Conservation (phyloP, 441 rosid species). For the Populus hybrid region DNA sequence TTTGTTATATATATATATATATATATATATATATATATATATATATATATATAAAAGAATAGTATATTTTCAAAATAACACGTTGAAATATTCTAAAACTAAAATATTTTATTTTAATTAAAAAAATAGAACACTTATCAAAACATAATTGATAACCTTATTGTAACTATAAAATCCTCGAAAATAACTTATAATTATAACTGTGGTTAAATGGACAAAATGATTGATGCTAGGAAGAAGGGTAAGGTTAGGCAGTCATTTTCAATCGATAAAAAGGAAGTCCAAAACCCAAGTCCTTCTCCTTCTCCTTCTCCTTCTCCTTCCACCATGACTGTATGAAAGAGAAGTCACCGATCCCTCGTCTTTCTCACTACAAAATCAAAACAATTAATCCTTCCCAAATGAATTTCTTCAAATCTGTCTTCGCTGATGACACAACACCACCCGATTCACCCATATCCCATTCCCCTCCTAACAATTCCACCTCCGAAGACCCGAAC, state of each 20-base stretch:
- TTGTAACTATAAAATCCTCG: too few relatives aligned
- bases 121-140: too few relatives aligned
- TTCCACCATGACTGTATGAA: neutral
- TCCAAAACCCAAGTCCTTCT: neutral
- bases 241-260: neutral
- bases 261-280: neutral
- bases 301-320: neutral
- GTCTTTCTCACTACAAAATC: neutral
- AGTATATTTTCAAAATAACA: too few relatives aligned
- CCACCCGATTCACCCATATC: slow-evolving; percentile 31
- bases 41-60: too few relatives aligned
- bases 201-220: too few relatives aligned
- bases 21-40: too few relatives aligned
- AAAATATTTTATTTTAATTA: too few relatives aligned
- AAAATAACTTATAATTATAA: too few relatives aligned
- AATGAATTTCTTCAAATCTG: slow-evolving; percentile 82
- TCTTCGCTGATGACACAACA: slow-evolving; percentile 60
- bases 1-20: too few relatives aligned
- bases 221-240: neutral
- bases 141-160: too few relatives aligned
- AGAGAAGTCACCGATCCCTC: neutral
- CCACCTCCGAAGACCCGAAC: slow-evolving; percentile 2
- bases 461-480: neutral
- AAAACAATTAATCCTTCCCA: neutral
- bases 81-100: too few relatives aligned